Evolutionary conservation across 2,329 filamentous ascomycete genomes (phyloP).

Genomic region (Aspergillus sp.): DNA sequence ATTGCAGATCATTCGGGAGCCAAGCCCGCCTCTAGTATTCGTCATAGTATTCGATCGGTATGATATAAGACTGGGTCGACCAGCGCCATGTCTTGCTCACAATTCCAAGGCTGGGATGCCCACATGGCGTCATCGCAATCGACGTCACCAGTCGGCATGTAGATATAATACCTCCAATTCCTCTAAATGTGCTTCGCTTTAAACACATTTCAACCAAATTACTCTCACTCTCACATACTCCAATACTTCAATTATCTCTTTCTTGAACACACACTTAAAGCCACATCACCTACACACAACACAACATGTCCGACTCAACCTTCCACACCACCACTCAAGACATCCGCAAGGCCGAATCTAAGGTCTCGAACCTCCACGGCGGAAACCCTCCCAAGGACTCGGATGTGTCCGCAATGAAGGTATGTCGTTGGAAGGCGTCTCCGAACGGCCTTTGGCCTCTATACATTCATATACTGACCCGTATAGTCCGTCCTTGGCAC

Average conservation of each 20-base stretch:
- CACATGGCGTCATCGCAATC: background rate
- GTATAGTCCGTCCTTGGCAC: constrained; percentile 40
- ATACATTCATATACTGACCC: background rate
- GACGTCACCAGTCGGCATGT: background rate
- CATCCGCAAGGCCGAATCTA: constrained; percentile 47
- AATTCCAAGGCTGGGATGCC: background rate
- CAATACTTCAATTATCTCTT: background rate
- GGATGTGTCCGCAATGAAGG: constrained; percentile 47
- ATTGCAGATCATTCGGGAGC: no score
- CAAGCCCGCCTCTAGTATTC: background rate
- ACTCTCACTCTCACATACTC: background rate
- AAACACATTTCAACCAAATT: background rate
- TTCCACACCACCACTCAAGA: constrained; percentile 51
- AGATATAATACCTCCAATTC: background rate
- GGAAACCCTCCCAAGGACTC: constrained; percentile 45
- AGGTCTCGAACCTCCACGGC: constrained; percentile 36
- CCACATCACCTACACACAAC: background rate
- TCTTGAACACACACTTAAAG: background rate
- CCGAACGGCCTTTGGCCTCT: background rate
- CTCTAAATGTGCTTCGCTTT: background rate
- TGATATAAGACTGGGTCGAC: no score
- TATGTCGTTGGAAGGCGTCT: constrained; percentile 18
- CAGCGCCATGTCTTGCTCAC: no score
- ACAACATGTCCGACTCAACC: constrained; percentile 26
- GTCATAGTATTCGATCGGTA: background rate